These are phyloP conservation scores for Pseudozyma thailandica DNA, from an alignment of 1,284 basidiomycete species.

Conservation along the genomic window DNA sequence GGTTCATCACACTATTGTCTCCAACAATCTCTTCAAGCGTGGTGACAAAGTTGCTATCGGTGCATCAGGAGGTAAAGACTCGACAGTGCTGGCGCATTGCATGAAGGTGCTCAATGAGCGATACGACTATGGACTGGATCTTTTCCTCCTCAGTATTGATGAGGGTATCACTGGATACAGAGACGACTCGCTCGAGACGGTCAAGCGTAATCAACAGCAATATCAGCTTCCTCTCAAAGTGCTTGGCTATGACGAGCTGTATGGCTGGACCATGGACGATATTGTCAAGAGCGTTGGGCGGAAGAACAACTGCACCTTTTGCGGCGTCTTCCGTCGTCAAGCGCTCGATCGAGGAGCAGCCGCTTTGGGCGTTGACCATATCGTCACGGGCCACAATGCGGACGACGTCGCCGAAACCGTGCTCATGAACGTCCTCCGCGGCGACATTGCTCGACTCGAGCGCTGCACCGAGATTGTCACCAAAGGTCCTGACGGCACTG, in stretches of 20 bases:
- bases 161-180: slow-evolving; percentile 98
- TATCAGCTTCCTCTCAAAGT: slow-evolving; percentile 96
- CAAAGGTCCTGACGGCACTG: slow-evolving; percentile 51
- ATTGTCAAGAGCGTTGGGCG: slow-evolving; percentile 93
- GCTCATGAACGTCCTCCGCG: slow-evolving; percentile 98
- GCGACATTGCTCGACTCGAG: slow-evolving; percentile 92
- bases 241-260: slow-evolving; percentile 92
- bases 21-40: slow-evolving; percentile 78
- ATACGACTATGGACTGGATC: slow-evolving; percentile 88
- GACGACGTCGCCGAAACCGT: slow-evolving; percentile 99
- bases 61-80: slow-evolving; percentile 98
- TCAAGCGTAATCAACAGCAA: slow-evolving; percentile 95
- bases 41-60: slow-evolving; percentile 97
- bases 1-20: slow-evolving; percentile 91
- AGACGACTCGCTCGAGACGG: slow-evolving; percentile 97
- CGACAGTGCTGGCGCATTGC: slow-evolving; percentile 95
- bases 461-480: slow-evolving; percentile 89
- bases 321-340: slow-evolving; percentile 95
- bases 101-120: slow-evolving; percentile 95
- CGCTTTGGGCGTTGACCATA: slow-evolving; percentile 90
- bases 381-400: slow-evolving; percentile 98
- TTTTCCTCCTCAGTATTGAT: slow-evolving; percentile 95
- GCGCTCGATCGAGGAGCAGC: slow-evolving; percentile 94
- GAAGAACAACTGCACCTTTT: slow-evolving; percentile 99
- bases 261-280: slow-evolving; percentile 99